Base-by-base conservation (phyloP, 2,329 filamentous ascomycete species). In the Ophiostoma populinum region DNA sequence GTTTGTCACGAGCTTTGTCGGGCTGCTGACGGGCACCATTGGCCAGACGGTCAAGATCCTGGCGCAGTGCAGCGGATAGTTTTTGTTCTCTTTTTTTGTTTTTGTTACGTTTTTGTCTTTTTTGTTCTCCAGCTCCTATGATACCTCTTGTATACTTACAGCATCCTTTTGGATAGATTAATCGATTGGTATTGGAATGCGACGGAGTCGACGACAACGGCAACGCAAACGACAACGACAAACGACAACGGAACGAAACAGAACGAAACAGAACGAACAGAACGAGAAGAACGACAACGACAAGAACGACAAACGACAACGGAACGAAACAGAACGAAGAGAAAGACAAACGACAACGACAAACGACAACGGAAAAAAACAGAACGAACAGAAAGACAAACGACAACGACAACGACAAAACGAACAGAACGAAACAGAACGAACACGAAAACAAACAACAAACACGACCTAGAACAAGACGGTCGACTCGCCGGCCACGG, bases 61-160 rank as follows among this genome's bases (percentile, higher is more conserved):
- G 10, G 22, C 32, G 12, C 18, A 34, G n/a, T 34, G 32, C 32
- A 34, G 32, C 18, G 32, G 32, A 12, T 34, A 19, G 18, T 31
- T 16, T 31, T 5, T 7, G 11, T 21, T n/a, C 5, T 15, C 5
- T 31, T 10, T 2, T 10, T 4, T 13, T 22, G 19, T 16, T 24
- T 22, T 21, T 13, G 7, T 8, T 19, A 11, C n/a, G 13, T 31
- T 21, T 31, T 16, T 15, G 12, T 22, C 21, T 15, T 11, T 16
- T 0, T 31, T 16, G 12, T 29, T 9, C 19, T 4, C 13, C 13
- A 12, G 5, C 28, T 18, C n/a, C 13, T 21, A 19, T 19, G 29
- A 31, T 31, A n/a, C n/a, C n/a, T n/a, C n/a, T n/a, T n/a, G n/a
- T n/a, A n/a, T n/a, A n/a, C n/a, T n/a, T n/a, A n/a, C n/a, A n/a